These are phyloP conservation scores for Termitomyces sp. DNA, from an alignment of 768 basidiomycete genomes.

Conservation along the genomic window DNA sequence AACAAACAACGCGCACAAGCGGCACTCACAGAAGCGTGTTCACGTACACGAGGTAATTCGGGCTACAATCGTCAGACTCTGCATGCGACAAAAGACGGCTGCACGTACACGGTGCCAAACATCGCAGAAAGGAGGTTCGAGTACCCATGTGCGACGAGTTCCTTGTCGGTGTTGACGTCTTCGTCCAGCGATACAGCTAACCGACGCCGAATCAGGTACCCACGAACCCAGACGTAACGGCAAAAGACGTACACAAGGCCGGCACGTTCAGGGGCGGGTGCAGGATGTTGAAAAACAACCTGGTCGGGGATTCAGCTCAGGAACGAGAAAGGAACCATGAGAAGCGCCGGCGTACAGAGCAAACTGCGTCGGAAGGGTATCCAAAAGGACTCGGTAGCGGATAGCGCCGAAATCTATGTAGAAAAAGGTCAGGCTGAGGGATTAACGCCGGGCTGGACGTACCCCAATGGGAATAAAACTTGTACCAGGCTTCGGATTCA, in stretches of 20 bases:
- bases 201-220: neutral
- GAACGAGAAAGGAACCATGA: neutral
- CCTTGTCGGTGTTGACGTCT: conserved; percentile 87
- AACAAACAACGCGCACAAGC: neutral
- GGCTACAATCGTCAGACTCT: too few relatives aligned
- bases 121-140: conserved; percentile 83
- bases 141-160: conserved; percentile 88
- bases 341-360: conserved; percentile 60
- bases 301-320: conserved; percentile 13
- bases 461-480: conserved; percentile 82
- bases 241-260: conserved; percentile 66
- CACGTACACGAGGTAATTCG: conserved; percentile 86
- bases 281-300: conserved; percentile 78
- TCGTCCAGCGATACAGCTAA: conserved; percentile 82
- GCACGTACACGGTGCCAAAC: conserved; percentile 79
- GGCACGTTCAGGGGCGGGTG: conserved; percentile 89
- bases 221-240: too few relatives aligned
- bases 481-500: conserved; percentile 61
- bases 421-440: neutral
- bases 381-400: conserved; percentile 62
- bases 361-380: conserved; percentile 89
- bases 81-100: too few relatives aligned
- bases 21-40: conserved; percentile 64
- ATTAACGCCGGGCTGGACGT: conserved; percentile 11
- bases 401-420: conserved; percentile 53